Percentiles rank a stretch among this genome's conserved stretches.
Evolutionary conservation across 2,329 filamentous ascomycete genomes (phyloP).

Genomic region (Curvularia hawaiiensis): DNA sequence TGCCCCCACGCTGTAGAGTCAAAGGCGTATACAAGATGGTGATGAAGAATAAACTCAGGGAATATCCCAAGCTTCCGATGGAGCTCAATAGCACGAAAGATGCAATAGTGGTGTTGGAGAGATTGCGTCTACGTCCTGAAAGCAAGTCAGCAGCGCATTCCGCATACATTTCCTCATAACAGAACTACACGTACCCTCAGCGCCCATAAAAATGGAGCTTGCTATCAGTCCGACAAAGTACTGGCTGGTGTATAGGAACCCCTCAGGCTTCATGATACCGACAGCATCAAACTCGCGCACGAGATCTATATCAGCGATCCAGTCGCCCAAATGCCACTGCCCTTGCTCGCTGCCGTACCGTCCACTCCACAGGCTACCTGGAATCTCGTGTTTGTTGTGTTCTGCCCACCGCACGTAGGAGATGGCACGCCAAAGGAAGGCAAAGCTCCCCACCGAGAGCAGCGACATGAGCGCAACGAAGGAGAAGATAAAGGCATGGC

Average conservation of each 20-base stretch:
- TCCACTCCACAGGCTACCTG: slow-evolving; percentile 48
- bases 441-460: slow-evolving; percentile 51
- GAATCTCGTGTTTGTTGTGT: slow-evolving; percentile 47
- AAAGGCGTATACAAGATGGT: slow-evolving; percentile 62
- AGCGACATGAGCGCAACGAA: slow-evolving; percentile 55
- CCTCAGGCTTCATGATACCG: slow-evolving; percentile 59
- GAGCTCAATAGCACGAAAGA: slow-evolving; percentile 65
- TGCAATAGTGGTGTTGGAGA: slow-evolving; percentile 56
- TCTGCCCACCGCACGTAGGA: slow-evolving; percentile 60
- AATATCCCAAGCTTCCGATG: slow-evolving; percentile 64
- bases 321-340: slow-evolving; percentile 53
- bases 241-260: slow-evolving; percentile 68
- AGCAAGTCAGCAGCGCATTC: background rate
- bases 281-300: slow-evolving; percentile 61
- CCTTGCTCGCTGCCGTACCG: slow-evolving; percentile 46
- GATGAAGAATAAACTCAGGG: slow-evolving; percentile 67
- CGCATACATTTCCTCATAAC: background rate
- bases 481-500: slow-evolving; percentile 48
- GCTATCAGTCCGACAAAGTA: slow-evolving; percentile 60
- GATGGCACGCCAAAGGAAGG: slow-evolving; percentile 51
- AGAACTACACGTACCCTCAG: slow-evolving; percentile 54
- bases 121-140: slow-evolving; percentile 57
- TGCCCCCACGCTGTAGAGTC: slow-evolving; percentile 48
- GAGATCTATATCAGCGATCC: slow-evolving; percentile 61
- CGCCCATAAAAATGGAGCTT: slow-evolving; percentile 63